These are phyloP conservation scores for Pholiota adiposa DNA, from an alignment of 1,284 basidiomycete species.

Conservation along the genomic window DNA sequence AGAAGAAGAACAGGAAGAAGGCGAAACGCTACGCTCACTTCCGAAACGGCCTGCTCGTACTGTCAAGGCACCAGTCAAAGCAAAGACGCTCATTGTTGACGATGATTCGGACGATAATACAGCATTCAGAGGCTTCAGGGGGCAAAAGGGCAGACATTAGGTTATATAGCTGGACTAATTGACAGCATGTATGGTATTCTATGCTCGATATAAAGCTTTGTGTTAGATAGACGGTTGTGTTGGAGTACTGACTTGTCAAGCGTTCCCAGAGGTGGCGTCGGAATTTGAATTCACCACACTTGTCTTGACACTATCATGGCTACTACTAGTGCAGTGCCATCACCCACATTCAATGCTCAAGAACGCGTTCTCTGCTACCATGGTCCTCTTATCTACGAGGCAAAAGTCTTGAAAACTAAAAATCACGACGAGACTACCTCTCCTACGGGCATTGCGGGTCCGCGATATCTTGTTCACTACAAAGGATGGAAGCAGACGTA, in stretches of 20 bases:
- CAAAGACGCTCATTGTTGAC: conserved; percentile 52
- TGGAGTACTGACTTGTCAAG: too few relatives aligned
- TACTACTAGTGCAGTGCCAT: conserved; percentile 11
- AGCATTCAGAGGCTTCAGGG: conserved; percentile 67
- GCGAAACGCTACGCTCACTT: conserved; percentile 37
- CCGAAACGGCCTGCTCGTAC: conserved; percentile 14
- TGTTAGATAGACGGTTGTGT: too few relatives aligned
- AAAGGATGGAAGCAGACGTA: conserved; percentile 99
- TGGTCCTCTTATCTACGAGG: conserved; percentile 93
- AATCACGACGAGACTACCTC: conserved; percentile 76
- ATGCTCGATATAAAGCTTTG: too few relatives aligned
- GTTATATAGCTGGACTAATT: too few relatives aligned
- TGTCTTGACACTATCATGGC: conserved; percentile 2
- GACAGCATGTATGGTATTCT: too few relatives aligned
- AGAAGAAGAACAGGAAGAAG: conserved; percentile 27
- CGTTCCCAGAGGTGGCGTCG: too few relatives aligned
- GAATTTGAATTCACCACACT: too few relatives aligned
- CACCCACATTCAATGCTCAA: conserved; percentile 42
- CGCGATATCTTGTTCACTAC: conserved; percentile 97
- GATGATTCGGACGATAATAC: conserved; percentile 74
- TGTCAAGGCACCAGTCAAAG: conserved; percentile 15
- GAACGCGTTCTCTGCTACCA: conserved; percentile 95
- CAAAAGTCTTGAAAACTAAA: conserved; percentile 88
- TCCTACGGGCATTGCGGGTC: conserved; percentile 68
- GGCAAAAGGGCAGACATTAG: conserved; percentile 11